These are phyloP conservation scores for Quillaja saponaria DNA, from an alignment of 306 rosid species.

Conservation along the genomic window DNA sequence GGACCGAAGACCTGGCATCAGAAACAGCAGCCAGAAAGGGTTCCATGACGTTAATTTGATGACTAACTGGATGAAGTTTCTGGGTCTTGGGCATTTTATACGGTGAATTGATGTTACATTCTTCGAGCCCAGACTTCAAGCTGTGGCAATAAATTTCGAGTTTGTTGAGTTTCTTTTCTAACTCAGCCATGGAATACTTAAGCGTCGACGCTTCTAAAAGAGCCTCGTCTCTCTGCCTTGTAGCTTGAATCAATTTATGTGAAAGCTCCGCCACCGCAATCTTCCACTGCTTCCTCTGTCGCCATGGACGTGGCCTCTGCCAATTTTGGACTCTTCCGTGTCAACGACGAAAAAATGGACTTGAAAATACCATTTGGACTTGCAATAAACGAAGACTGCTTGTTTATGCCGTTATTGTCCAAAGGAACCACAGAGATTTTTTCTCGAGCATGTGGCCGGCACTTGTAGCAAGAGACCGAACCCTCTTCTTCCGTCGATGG, in stretches of 20 bases:
- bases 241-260: slow-evolving; percentile 73
- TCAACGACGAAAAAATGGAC: slow-evolving; percentile 67
- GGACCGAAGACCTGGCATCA: slow-evolving; percentile 62
- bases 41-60: slow-evolving; percentile 34
- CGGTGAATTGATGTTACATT: slow-evolving; percentile 52
- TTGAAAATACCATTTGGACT: slow-evolving; percentile 79
- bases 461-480: slow-evolving; percentile 77
- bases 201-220: slow-evolving; percentile 74
- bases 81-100: slow-evolving; percentile 19
- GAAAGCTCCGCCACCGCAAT: slow-evolving; percentile 80
- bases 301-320: slow-evolving; percentile 23
- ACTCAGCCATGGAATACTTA: slow-evolving; percentile 71
- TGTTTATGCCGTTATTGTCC: slow-evolving; percentile 44
- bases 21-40: slow-evolving; percentile 66
- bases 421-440: slow-evolving; percentile 77
- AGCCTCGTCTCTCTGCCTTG: slow-evolving; percentile 78
- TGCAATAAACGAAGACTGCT: slow-evolving; percentile 51
- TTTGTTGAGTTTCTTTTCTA: slow-evolving; percentile 90
- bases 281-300: slow-evolving; percentile 88
- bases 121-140: slow-evolving; percentile 75
- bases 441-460: slow-evolving; percentile 82
- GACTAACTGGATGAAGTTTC: slow-evolving; percentile 22
- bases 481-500: slow-evolving; percentile 36
- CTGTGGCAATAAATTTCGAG: slow-evolving; percentile 76
- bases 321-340: slow-evolving; percentile 71